These are phyloP conservation scores for Boletus rex-veris DNA, from an alignment of 768 basidiomycete genomes.

Conservation along the genomic window DNA sequence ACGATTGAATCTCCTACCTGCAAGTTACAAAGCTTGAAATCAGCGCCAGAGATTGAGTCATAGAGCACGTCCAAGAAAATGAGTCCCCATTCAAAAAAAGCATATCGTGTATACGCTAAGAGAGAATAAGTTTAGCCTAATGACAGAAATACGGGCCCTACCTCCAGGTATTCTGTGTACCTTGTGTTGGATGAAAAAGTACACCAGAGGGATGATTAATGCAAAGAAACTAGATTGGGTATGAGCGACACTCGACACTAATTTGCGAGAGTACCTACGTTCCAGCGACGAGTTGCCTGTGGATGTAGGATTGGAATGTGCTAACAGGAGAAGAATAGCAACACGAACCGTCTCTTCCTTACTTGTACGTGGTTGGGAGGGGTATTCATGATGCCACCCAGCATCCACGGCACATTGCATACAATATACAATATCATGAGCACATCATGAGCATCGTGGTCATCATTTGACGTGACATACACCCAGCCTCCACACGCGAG, in stretches of 20 bases:
- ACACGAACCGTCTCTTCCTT: constrained; percentile 50
- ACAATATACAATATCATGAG: constrained; percentile 87
- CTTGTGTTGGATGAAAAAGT: constrained; percentile 86
- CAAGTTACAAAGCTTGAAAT: constrained; percentile 52
- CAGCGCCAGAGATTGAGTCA: constrained; percentile 62
- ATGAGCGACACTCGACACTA: neutral
- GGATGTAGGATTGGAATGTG: neutral
- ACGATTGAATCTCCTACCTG: constrained; percentile 39
- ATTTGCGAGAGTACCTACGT: constrained; percentile 32
- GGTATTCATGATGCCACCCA: constrained; percentile 59
- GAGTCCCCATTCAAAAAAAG: constrained; percentile 85
- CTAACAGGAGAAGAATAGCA: neutral
- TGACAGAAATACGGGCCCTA: constrained; percentile 28
- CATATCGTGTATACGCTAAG: constrained; percentile 80
- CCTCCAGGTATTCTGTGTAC: constrained; percentile 76
- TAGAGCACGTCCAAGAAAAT: constrained; percentile 71
- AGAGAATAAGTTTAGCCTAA: neutral
- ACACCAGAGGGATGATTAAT: constrained; percentile 68
- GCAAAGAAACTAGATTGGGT: constrained; percentile 57
- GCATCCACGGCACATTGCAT: constrained; percentile 88
- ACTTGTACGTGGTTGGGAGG: constrained; percentile 37
- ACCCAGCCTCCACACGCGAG: constrained; percentile 90
- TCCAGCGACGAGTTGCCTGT: constrained; percentile 51
- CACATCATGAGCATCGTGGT: constrained; percentile 81
- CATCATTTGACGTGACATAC: constrained; percentile 80